Base-by-base conservation (phyloP, 208 protist genomes). In the Trypanosoma cruzi region DNA sequence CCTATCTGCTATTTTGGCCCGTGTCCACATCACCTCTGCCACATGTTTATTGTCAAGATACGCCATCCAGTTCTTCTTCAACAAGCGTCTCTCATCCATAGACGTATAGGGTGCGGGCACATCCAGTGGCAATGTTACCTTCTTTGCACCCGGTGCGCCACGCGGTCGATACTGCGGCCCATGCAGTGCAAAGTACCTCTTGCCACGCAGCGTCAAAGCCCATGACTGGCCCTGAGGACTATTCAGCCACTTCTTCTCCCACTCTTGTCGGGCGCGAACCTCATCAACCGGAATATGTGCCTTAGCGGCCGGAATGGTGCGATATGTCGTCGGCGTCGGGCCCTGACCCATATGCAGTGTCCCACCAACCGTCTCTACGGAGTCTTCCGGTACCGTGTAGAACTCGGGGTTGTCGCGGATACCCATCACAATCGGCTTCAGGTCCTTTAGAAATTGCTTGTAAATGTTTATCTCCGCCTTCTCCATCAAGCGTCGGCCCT, bases 371-470 rank as follows among this genome's bases (percentile, higher is more conserved):
- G 86, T 93, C 65, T 97, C 92, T 4, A 89, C 61, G 26, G 82
- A 75, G 53, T 87, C 73, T 49, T 88, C 82, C 0, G 89, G 55
- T 14, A 96, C 88, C 6, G 93, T 97, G 78, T 95, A 97, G 77
- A 97, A 97, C 82, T 97, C 90, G 14, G 90, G 86, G 62, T 97
- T 97, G 59, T 97, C 93, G 42, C 93, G 93, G 52, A 97, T 97
- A 52, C 93, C 93, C 48, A 94, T 75, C 36, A 97, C 81, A 67
- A 97, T 80, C 5, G 93, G 93, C 68, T 96, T 94, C 31, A 97
- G 53, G 70, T 97, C 93, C 49, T 74, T 81, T 34, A 97, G 71
- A 49, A 97, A 97, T 75, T 97, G 93, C 66, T 89, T 87, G 84
- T 97, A 97, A 29, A 97, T 86, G 62, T 83, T 78, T 65, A 89